Conservation (phyloP, 2,329 filamentous ascomycete genomes). For the Hansfordia pulvinata region DNA sequence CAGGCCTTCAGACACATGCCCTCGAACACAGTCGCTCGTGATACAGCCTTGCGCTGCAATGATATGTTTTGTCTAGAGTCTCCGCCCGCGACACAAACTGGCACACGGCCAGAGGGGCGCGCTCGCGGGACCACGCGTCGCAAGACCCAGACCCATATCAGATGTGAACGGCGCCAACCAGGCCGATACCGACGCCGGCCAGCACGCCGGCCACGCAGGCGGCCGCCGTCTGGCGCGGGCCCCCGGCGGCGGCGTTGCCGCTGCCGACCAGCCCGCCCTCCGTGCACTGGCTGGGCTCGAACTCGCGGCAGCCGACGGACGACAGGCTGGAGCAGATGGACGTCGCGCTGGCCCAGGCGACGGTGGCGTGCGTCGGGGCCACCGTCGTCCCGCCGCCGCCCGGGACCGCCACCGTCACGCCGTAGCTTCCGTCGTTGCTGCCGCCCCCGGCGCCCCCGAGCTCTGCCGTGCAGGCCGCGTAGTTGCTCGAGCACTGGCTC, state of each 20-base stretch:
- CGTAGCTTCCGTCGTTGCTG: too few relatives aligned
- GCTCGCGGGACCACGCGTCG: too few relatives aligned
- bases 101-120: too few relatives aligned
- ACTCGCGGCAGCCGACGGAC: conserved; percentile 32
- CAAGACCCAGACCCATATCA: too few relatives aligned
- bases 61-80: too few relatives aligned
- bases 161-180: conserved; percentile 13
- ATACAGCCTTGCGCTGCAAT: too few relatives aligned
- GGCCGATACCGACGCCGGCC: conserved; percentile 17
- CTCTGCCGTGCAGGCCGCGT: conserved; percentile 35
- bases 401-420: conserved; percentile 42
- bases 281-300: conserved; percentile 26
- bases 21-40: too few relatives aligned
- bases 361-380: conserved; percentile 21
- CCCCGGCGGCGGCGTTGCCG: conserved; percentile 11
- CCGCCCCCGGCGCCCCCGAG: conserved; percentile 25
- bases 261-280: conserved; percentile 13
- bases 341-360: conserved; percentile 31
- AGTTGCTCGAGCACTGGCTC: conserved; percentile 37
- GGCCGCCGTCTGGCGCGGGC: conserved; percentile 13
- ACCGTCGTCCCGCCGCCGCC: conserved; percentile 39
- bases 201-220: conserved; percentile 15
- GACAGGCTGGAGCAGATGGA: conserved; percentile 43
- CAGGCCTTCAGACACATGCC: too few relatives aligned
- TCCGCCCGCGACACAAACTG: too few relatives aligned